Conservation (phyloP, 2,329 filamentous ascomycete genomes). For the Claviceps citrina region DNA sequence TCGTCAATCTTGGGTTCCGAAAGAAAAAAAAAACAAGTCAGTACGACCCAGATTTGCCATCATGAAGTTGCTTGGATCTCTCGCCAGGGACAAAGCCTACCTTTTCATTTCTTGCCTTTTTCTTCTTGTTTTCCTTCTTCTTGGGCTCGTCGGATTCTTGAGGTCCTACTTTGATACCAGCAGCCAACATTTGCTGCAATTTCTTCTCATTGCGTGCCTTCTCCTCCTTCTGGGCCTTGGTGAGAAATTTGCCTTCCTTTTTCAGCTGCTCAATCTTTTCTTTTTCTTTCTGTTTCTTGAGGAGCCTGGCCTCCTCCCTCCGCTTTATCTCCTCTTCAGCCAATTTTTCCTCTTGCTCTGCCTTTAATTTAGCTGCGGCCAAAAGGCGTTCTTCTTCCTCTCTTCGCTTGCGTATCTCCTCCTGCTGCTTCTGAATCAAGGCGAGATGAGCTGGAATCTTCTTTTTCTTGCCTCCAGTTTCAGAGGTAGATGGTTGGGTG, state of each 20-base stretch:
- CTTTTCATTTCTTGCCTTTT: constrained; percentile 46
- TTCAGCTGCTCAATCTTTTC: constrained; percentile 76
- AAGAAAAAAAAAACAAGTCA: constrained; percentile 1
- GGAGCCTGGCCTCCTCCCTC: constrained; percentile 56
- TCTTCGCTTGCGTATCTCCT: constrained; percentile 50
- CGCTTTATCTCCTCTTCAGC: constrained; percentile 53
- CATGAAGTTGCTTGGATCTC: neutral
- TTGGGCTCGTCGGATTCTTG: constrained; percentile 48
- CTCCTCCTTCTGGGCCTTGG: constrained; percentile 72
- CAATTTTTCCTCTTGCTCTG: constrained; percentile 49
- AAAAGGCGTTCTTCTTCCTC: constrained; percentile 48
- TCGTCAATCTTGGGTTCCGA: constrained; percentile 50
- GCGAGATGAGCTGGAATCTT: constrained; percentile 66
- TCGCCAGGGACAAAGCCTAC: constrained; percentile 17
- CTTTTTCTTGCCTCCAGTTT: constrained; percentile 61
- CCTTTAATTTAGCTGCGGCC: constrained; percentile 48
- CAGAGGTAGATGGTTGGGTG: constrained; percentile 23
- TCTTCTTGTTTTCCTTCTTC: constrained; percentile 79
- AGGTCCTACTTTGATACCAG: constrained; percentile 57
- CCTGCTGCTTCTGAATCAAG: constrained; percentile 67
- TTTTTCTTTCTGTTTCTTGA: constrained; percentile 77
- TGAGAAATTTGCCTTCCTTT: constrained; percentile 75
- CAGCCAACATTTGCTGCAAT: constrained; percentile 71
- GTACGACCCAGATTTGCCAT: neutral
- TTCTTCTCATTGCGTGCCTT: constrained; percentile 66